Evolutionary conservation across 2,329 filamentous ascomycete species (phyloP), one percentile per base, ranked within the genome.

Genomic region (Xylariaceae sp.): DNA sequence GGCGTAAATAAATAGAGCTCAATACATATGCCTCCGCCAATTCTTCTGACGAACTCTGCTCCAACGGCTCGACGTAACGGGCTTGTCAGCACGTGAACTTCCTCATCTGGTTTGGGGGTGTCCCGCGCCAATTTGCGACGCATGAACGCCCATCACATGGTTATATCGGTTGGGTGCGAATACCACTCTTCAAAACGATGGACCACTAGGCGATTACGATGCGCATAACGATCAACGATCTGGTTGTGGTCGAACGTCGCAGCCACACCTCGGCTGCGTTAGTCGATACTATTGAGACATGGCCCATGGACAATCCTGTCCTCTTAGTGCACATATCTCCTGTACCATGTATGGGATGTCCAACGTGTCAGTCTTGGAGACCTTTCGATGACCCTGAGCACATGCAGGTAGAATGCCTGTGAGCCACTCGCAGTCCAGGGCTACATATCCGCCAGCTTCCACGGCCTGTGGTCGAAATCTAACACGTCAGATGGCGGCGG

Each of bases 281-380:
- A 46, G 44, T 49, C 32, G 12, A 42, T 41, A 47, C 29, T 15
- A 47, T 48, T 54, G 44, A 44, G 49, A 43, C 36, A 58, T 58
- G 53, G 53, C 54, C 62, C 63, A 65, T 59, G 60, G 41, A 59
- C 57, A 55, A 55, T 57, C 55, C 47, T 55, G 54, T 55, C 59
- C 55, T 34, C 62, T 57, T 59, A 43, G 41, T 60, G 63, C 58
- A 62, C 64, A 53, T 43, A 49, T 52, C 54, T 55, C 53, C 26
- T 63, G 52, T 52, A 56, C 53, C 40, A 43, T 55, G 57, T 53
- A 57, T 59, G 61, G 60, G 59, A 61, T 56, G 50, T 62, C 65
- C 65, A 66, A 68, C 66, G 67, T 68, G 67, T 67, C 67, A 67
- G 60, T 68, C 64, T 55, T 54, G 63, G 54, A 60, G 58, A 55